Evolutionary conservation across 805 yeast species (phyloP).

Genomic region (Pichia rugopelliculosa): DNA sequence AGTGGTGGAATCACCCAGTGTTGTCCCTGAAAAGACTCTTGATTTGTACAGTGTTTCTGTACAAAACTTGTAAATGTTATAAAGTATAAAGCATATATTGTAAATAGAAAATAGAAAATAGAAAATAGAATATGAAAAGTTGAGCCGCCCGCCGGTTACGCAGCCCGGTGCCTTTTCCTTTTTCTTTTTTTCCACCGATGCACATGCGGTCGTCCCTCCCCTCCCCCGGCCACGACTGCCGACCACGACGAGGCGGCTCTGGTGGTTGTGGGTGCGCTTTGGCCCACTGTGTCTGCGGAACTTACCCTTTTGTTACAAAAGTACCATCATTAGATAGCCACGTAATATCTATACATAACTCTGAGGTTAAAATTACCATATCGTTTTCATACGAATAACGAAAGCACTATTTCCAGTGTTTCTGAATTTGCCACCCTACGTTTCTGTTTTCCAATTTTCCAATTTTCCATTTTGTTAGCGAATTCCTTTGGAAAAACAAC

Average conservation of each 20-base stretch:
- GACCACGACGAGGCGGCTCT: background rate
- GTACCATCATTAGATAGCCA: background rate
- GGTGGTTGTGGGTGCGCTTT: background rate
- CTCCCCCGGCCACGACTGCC: background rate
- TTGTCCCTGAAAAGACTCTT: conserved; percentile 44
- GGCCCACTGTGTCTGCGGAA: background rate
- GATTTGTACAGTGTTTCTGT: conserved; percentile 43
- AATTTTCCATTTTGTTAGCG: background rate
- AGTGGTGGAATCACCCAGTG: conserved; percentile 80
- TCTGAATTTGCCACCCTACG: background rate
- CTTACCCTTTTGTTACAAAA: background rate
- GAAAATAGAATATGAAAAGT: background rate
- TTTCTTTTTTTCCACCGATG: background rate
- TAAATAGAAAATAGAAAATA: too few species aligned
- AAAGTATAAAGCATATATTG: too few species aligned
- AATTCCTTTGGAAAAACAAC: background rate
- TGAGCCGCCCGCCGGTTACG: background rate
- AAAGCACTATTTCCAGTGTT: background rate
- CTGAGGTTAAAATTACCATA: background rate
- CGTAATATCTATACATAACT: background rate
- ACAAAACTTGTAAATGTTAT: background rate
- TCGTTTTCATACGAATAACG: background rate
- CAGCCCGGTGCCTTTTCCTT: background rate
- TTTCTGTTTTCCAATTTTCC: background rate
- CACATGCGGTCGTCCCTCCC: too few species aligned